Base-by-base conservation (phyloP, 192 early-diverging fungal species). In the Podila minutissima region DNA sequence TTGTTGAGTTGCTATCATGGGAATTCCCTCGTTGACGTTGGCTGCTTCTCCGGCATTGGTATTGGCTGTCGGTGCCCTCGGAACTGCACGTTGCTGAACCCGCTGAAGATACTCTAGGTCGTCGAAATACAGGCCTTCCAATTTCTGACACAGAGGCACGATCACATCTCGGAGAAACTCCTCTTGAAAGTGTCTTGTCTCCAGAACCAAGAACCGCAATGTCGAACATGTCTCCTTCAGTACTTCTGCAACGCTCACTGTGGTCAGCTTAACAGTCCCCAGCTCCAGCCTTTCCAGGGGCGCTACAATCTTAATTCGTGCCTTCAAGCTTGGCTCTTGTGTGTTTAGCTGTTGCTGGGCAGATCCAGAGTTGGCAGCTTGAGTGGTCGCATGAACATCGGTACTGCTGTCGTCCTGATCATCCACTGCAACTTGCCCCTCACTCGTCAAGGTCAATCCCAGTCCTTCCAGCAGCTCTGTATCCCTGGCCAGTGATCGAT, bases 281-380 rank as follows among this genome's bases (percentile, higher is more conserved):
- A 81, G 57, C 24, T 81, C 77, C 12, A 81, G 28, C 51, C 77
- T 51, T 26, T 81, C 77, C 38, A 81, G 22, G 20, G 77, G 77
- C 5, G 77, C 71, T 12, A 73, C 31, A 31, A 81, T 69, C 62
- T 24, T 20, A 15, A 48, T 73, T 50, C 69, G 65, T 9, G 29
- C 29, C 5, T n/a, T 7, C 20, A 22, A 26, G 8, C 13, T 55
- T 1, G 53, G 53, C 22, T 55, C 53, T 55, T 24, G n/a, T 9
- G n/a, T 22, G 11, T 46, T 46, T 46, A 17, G 13, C 15, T 55
- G 24, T 55, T 55, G 8, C 8, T 55, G 53, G 2, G 3, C 22
- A 26, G 5, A 55, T 26, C 53, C 11, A 37, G 5, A 17, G 32
- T 22, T 48, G 38, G 59, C 31, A 53, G 26, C 11, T 55, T 41